Evolutionary conservation across 345 rosid species (phyloP).

Genomic region (Zanthoxylum bungeanum): DNA sequence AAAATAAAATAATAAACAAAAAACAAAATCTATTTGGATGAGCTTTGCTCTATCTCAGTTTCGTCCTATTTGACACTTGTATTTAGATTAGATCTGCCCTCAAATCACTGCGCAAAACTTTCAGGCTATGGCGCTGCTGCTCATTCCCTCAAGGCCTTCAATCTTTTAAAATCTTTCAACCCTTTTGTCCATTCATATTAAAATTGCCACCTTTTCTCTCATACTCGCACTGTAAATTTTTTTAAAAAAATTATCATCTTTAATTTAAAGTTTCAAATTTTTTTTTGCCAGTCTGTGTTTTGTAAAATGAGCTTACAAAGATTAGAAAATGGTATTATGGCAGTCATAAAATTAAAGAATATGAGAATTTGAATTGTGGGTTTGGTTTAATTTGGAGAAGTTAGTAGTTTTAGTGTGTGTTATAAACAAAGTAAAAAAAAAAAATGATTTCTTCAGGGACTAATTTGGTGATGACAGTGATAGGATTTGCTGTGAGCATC

Average conservation of each 20-base stretch:
- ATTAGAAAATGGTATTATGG: neutral
- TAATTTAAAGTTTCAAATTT: neutral
- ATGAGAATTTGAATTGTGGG: slow-evolving; percentile 8
- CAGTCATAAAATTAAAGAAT: neutral
- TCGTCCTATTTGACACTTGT: neutral
- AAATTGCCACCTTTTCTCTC: neutral
- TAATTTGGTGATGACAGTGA: slow-evolving; percentile 82
- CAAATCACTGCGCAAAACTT: neutral
- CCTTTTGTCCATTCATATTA: neutral
- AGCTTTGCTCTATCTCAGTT: neutral
- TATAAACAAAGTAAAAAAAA: no score
- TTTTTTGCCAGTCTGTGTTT: neutral
- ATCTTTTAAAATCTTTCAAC: neutral
- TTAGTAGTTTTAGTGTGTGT: neutral
- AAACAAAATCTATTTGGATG: neutral
- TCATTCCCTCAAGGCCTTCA: neutral
- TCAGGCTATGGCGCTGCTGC: neutral
- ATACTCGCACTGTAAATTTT: neutral
- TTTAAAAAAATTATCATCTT: neutral
- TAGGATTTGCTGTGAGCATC: slow-evolving; percentile 71
- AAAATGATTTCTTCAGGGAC: slow-evolving; percentile 58
- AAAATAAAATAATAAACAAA: neutral
- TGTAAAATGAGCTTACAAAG: neutral
- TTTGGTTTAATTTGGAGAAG: neutral
- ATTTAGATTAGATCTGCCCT: neutral